Evolutionary conservation across 108 stramenopile genomes (phyloP), one percentile per base, ranked within the genome.

Genomic region (Aurantiochytrium sp.): DNA sequence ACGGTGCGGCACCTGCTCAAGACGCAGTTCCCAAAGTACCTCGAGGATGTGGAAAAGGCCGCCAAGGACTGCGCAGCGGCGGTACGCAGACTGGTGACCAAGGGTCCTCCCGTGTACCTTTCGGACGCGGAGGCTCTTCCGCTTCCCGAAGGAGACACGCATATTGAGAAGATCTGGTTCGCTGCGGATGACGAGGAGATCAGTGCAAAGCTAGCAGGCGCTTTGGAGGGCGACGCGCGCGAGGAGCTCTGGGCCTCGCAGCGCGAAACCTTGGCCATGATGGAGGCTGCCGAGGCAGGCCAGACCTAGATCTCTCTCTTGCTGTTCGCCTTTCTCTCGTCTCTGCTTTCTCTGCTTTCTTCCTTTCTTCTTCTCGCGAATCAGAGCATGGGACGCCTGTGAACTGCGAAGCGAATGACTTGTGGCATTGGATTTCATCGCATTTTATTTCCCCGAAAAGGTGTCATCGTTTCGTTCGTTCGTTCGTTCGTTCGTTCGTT

Each of bases 51-150:
- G 6, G 73, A 83, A 43, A 45, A 83, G 47, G 73, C 73, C 21
- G 73, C 73, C 73, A 83, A 83, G 25, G 73, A 83, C 73, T 83
- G 73, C 49, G 73, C 73, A 8, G 73, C 73, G 5, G 73, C 73
- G 5, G 73, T 83, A 43, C 44, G 73, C 47, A 83, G 73, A 21
- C 5, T 83, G 6, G 73, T 83, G 6, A 14, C 73, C 49, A 45
- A 51, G n/a, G 73, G 73, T 21, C 73, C 73, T 5, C 73, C 73
- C 23, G 5, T 51, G 49, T 83, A 51, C 47, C 73, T 83, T 10
- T 83, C 73, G 12, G 73, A 83, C 49, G 6, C 73, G 49, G 8
- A 83, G 5, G 73, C 47, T 1, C 49, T 83, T 43, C 73, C 73
- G 73, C 73, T 83, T 0, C 47, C 44, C n/a, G 73, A 83, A 10